phyloP scores from a whole-genome alignment of 2,329 filamentous ascomycete genomes.

The Xylaria hypoxylon region DNA sequence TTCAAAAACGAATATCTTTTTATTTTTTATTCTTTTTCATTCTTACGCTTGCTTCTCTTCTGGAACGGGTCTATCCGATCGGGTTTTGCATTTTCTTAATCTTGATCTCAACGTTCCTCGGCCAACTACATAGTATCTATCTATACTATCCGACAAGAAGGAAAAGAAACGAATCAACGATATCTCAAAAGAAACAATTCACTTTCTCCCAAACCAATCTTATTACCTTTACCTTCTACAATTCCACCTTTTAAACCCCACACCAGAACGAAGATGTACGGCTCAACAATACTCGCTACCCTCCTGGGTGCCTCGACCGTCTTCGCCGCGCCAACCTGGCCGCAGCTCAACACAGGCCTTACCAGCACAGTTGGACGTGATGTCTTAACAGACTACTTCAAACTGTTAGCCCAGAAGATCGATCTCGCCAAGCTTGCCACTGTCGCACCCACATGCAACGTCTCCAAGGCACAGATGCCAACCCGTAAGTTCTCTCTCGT shows the following conservation, averaged over 20 bases:
- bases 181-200: conserved; percentile 15
- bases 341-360: conserved; percentile 56
- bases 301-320: conserved; percentile 59
- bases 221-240: conserved; percentile 13
- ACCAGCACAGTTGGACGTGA: conserved; percentile 57
- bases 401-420: conserved; percentile 67
- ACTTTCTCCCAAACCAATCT: conserved; percentile 28
- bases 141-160: conserved; percentile 37
- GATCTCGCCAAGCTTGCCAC: conserved; percentile 59
- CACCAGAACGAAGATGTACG: conserved; percentile 59
- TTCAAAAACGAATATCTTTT: conserved; percentile 19
- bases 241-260: conserved; percentile 15
- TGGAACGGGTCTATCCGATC: conserved; percentile 41
- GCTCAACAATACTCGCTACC: conserved; percentile 60
- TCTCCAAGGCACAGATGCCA: conserved; percentile 65
- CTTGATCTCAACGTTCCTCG: conserved; percentile 19
- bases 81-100: conserved; percentile 40
- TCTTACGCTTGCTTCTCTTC: conserved; percentile 29
- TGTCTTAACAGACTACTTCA: conserved; percentile 71
- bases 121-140: conserved; percentile 13
- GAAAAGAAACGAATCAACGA: conserved; percentile 15
- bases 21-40: conserved; percentile 10
- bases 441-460: conserved; percentile 62
- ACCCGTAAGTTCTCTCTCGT: conserved; percentile 56
- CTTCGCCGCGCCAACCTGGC: conserved; percentile 60